Percentiles rank a stretch among this genome's conserved stretches.
Conservation (phyloP, 1,284 basidiomycete species). For the Taiwanofungus camphoratus region DNA sequence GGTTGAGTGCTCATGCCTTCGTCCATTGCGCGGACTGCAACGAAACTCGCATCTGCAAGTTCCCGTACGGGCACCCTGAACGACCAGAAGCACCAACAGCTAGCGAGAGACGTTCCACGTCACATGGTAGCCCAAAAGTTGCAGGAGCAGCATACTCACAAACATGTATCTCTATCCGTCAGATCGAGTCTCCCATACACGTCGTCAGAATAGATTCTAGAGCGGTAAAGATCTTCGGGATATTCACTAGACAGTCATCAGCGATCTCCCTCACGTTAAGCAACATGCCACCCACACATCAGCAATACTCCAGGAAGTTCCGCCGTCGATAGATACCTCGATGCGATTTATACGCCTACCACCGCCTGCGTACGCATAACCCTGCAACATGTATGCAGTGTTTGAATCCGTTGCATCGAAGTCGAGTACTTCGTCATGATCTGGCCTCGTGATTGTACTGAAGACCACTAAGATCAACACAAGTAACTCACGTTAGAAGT, state of each 20-base stretch:
- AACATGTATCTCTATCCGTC: conserved; percentile 48
- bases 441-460: conserved; percentile 53
- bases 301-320: conserved; percentile 47
- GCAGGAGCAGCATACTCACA: conserved; percentile 23
- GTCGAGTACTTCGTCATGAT: conserved; percentile 46
- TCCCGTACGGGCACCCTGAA: conserved; percentile 34
- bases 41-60: conserved; percentile 33
- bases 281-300: conserved; percentile 29
- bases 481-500: not conserved
- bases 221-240: conserved; percentile 52
- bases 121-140: not conserved
- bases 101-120: conserved; percentile 12
- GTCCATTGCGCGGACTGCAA: conserved; percentile 57
- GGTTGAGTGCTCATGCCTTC: conserved; percentile 26
- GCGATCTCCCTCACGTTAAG: not conserved
- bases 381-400: conserved; percentile 36
- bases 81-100: conserved; percentile 66
- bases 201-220: conserved; percentile 24
- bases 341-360: conserved; percentile 55
- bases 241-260: conserved; percentile 28
- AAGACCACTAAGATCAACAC: conserved; percentile 29
- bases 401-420: conserved; percentile 13
- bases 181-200: conserved; percentile 39
- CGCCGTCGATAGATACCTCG: conserved; percentile 59
- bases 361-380: conserved; percentile 68